Evolutionary conservation across 257 asterid species (phyloP), one percentile per base, ranked within the genome.

Genomic region (Plectranthus barbatus): DNA sequence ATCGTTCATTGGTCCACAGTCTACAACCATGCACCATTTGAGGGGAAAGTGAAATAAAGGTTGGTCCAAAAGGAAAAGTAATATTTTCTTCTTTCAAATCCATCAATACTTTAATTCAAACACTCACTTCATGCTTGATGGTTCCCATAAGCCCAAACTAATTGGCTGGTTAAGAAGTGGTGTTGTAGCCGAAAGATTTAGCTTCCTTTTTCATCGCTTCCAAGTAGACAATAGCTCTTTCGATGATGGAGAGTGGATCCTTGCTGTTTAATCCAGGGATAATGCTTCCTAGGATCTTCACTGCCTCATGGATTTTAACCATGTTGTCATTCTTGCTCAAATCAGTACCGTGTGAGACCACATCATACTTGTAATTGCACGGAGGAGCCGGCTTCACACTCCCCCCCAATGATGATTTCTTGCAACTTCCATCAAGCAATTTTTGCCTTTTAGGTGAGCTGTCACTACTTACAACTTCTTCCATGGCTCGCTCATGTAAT

Each of bases 211-310:
- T 88, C 88, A 83, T 77, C 4, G 74, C 47, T 64, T 81, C 79
- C 70, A 88, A 80, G 80, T 83, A 79, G 37, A 33, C 55, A 19
- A 88, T 86, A 21, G 95, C 84, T 15, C 80, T 75, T 49, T 88
- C 96, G 34, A 88, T 83, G 48, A 82, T 64, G 76, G 84, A 71
- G 68, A 81, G 64, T 18, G 92, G 87, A 59, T 88, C 82, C 34
- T 80, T 74, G 72, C 76, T 80, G 72, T 75, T 66, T 21, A 57
- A 20, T 29, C 84, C 88, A 0, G 91, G 90, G 44, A 86, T 70
- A 14, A 88, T 70, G 34, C 77, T 70, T 53, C 70, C 71, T 6
- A 88, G 78, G 61, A 80, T 74, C 67, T 67, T 75, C 68, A 88
- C 59, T 1, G 82, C 76, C 52, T 77, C 73, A 1, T 60, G 75